Evolutionary conservation across 108 stramenopile genomes (phyloP).

Genomic region (Skeletonema potamos): DNA sequence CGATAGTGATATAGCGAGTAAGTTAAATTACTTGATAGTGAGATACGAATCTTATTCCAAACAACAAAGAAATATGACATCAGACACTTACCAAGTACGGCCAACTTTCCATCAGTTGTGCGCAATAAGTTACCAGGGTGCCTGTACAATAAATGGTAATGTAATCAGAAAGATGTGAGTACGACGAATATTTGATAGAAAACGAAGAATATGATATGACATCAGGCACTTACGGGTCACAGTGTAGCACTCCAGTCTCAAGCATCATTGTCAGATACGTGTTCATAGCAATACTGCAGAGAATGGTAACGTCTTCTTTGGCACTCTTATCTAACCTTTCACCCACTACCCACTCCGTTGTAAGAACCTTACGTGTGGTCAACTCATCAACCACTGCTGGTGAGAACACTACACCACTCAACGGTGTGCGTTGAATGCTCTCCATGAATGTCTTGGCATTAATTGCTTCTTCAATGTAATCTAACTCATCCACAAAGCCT

Average conservation of each 20-base stretch:
- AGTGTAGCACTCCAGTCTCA: slow-evolving; percentile 73
- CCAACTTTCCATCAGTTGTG: slow-evolving; percentile 87
- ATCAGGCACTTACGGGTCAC: slow-evolving; percentile 26
- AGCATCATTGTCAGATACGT: slow-evolving; percentile 87
- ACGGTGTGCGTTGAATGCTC: slow-evolving; percentile 60
- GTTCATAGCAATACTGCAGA: slow-evolving; percentile 91
- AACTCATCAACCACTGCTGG: slow-evolving; percentile 71
- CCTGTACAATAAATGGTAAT: background rate
- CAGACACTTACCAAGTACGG: slow-evolving; percentile 61
- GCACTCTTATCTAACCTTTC: slow-evolving; percentile 80
- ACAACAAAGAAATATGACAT: too few species aligned
- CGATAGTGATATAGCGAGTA: too few species aligned
- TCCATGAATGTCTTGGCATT: slow-evolving; percentile 82
- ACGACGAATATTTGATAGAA: slow-evolving; percentile 40
- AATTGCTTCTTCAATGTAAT: slow-evolving; percentile 89
- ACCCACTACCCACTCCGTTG: slow-evolving; percentile 94
- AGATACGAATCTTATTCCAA: too few species aligned
- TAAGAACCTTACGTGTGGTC: slow-evolving; percentile 78
- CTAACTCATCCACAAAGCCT: slow-evolving; percentile 95
- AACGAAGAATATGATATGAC: background rate
- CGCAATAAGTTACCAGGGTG: slow-evolving; percentile 80
- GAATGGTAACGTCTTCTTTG: slow-evolving; percentile 71
- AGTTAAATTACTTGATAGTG: too few species aligned
- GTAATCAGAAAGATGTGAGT: slow-evolving; percentile 31
- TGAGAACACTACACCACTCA: slow-evolving; percentile 81